Evolutionary conservation across 2,329 filamentous ascomycete genomes (phyloP), one percentile per base, ranked within the genome.

Genomic region (Xylariaceae sp.): DNA sequence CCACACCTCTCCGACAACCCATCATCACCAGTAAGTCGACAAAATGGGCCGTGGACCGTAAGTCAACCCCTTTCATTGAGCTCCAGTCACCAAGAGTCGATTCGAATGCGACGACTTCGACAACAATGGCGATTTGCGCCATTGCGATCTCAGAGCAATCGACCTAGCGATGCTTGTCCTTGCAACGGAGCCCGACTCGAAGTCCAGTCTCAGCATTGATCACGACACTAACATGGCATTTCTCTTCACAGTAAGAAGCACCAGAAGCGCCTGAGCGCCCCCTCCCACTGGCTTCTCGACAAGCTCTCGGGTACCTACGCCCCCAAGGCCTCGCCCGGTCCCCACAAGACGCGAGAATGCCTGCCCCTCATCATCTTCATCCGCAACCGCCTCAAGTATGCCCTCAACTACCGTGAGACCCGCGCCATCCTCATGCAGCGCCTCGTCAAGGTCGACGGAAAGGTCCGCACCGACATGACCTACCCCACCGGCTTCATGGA

Each of bases 401-500:
- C 94, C 66, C 88, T 99, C 78, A 99, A 99, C 85, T 87, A 85
- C 77, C 94, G 93, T 76, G 94, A 99, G 87, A 90, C 87, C 80
- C 94, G 90, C 81, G 83, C 92, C 69, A 97, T 99, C 81, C 83
- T 97, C 76, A 96, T 96, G 92, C 94, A 99, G 87, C 93, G 94
- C 76, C 88, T 97, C 69, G 85, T 99, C 89, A 97, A 97, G 88
- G 94, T 99, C 73, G 94, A 99, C 76, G 88, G 87, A 84, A 99
- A 99, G 85, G 91, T 99, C 80, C 93, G 94, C 82, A 99, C 94
- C 78, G 94, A 99, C 80, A 81, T 84, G 71, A 99, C 92, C 80
- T 99, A 89, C 88, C 94, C 94, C 69, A 82, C 94, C 66, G 94
- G 94, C 71, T 97, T 95, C 87, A 97, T 97, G 94, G 94, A 99